Evolutionary conservation across 257 asterid genomes (phyloP), one percentile per base, ranked within the genome.

Genomic region (Prunella vulgaris): DNA sequence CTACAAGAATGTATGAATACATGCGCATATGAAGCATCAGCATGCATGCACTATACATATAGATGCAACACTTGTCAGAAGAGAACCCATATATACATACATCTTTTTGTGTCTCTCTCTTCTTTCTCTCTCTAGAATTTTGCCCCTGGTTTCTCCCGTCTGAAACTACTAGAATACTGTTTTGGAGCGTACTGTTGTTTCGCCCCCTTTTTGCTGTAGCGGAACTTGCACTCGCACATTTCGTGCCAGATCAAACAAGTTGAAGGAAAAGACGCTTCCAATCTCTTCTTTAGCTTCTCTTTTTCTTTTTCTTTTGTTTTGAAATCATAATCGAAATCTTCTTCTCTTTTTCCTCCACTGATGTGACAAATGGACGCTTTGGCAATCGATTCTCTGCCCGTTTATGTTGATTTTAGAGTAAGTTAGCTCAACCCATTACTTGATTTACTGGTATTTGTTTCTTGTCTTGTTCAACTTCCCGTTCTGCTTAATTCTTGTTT

Each of bases 351-450:
- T 44, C 0, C 20, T 71, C 27, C 15, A 17, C 10, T 48, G 63
- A 48, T 74, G 73, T 48, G 69, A 70, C 72, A 68, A 32, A 87
- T 85, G 94, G 94, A 81, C 35, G 81, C 82, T 51, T 64, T 84
- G 66, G 63, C 78, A 22, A 71, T 80, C 68, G 76, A 70, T 69
- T 79, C 90, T 65, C 76, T 15, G 66, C 75, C 87, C 65, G 74
- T 81, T 66, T 76, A 78, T 37, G 71, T 53, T 52, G 83, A 80
- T 73, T 82, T 72, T 53, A 78, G 83, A 84, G 94, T 79, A 71
- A 76, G 78, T 75, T 76, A 5, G 8, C 32, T 61, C 1, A 44
- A 58, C 53, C 64, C 56, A 8, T 13, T 35, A 1, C 30, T 60
- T 35, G 30, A 20, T 70, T 71, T 52, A 69, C 7, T 57, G 67